These are phyloP conservation scores for Ogataea dorogensis DNA, from an alignment of 805 yeast genomes.

Conservation along the genomic window DNA sequence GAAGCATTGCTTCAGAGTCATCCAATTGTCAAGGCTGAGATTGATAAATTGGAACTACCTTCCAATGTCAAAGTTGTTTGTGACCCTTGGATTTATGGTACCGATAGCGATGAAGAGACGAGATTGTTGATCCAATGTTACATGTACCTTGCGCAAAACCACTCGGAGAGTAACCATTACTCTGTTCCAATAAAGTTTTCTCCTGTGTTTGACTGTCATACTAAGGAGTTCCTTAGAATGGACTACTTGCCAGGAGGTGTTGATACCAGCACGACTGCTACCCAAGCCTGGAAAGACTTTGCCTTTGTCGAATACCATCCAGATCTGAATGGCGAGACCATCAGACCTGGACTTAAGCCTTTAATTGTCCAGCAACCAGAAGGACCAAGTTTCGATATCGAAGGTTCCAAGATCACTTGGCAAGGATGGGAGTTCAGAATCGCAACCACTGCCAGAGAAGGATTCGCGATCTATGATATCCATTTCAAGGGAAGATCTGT, in stretches of 20 bases:
- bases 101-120: constrained; percentile 53
- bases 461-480: constrained; percentile 71
- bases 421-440: constrained; percentile 83
- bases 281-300: constrained; percentile 60
- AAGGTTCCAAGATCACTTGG: constrained; percentile 68
- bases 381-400: constrained; percentile 67
- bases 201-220: constrained; percentile 65
- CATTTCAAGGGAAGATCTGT: constrained; percentile 73
- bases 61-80: constrained; percentile 49
- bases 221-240: constrained; percentile 63
- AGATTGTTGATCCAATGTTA: constrained; percentile 68
- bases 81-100: constrained; percentile 89
- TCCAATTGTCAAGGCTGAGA: constrained; percentile 63
- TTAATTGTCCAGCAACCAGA: constrained; percentile 72
- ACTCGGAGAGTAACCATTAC: constrained; percentile 73
- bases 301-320: constrained; percentile 72
- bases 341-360: constrained; percentile 64
- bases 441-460: constrained; percentile 71
- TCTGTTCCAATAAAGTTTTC: constrained; percentile 72
- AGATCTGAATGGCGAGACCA: constrained; percentile 55
- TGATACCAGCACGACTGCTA: constrained; percentile 55
- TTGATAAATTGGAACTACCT: constrained; percentile 66
- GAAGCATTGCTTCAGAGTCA: constrained; percentile 52
- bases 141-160: constrained; percentile 67
- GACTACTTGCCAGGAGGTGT: constrained; percentile 72